Percentiles rank a stretch among this genome's conserved stretches.
These are phyloP conservation scores for Rhododendron ferrugineum DNA, from an alignment of 148 eudicot species.

Conservation along the genomic window DNA sequence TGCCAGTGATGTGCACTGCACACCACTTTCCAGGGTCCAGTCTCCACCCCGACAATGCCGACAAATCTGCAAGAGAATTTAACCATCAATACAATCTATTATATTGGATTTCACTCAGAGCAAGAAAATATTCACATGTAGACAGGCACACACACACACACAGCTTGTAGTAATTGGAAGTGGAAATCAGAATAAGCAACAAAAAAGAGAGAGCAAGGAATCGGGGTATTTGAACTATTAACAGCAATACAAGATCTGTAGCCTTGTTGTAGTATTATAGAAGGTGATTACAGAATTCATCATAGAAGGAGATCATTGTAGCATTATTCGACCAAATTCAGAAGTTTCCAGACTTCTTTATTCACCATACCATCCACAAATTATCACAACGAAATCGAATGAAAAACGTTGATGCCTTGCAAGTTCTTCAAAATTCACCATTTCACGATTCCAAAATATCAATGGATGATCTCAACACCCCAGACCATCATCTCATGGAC, in stretches of 20 bases:
- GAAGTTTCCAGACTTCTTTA: neutral
- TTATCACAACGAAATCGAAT: neutral
- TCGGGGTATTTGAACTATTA: neutral
- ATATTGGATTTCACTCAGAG: neutral
- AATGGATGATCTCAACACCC: neutral
- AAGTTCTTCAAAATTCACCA: neutral
- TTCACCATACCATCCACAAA: neutral
- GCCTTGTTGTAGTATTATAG: neutral
- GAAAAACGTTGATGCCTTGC: neutral
- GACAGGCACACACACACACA: neutral
- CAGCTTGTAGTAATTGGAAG: too few species aligned
- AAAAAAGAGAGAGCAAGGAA: neutral
- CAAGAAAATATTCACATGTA: neutral
- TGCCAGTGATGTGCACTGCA: conserved; percentile 83
- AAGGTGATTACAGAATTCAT: too few species aligned
- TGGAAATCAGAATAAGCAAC: too few species aligned
- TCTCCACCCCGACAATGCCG: conserved; percentile 98
- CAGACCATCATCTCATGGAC: neutral
- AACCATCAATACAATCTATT: neutral
- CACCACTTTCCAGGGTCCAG: conserved; percentile 73
- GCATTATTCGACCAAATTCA: neutral
- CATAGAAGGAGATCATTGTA: neutral
- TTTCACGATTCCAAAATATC: neutral
- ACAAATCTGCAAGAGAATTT: conserved; percentile 56
- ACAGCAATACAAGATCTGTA: neutral